Evolutionary conservation across 148 eudicot genomes (phyloP), one percentile per base, ranked within the genome.

Genomic region (Fagopyrum homotropicum): DNA sequence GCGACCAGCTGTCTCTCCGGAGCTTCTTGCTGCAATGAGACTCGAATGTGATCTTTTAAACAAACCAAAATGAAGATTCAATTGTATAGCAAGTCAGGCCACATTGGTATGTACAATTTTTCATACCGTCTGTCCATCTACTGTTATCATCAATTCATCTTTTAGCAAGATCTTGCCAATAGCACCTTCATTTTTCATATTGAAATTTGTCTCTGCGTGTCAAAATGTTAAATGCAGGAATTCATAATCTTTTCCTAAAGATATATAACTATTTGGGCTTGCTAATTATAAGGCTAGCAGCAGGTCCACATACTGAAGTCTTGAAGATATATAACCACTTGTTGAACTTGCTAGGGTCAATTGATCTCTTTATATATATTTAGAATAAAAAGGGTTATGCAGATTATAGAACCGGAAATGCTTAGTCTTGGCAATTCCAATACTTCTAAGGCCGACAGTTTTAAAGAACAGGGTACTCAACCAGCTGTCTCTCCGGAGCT

Each of bases 1-100:
- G n/a, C n/a, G n/a, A n/a, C n/a, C n/a, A n/a, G n/a, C n/a, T 17
- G 80, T 90, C 43, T 89, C 97, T 79, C 91, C 89, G 1, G 97
- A 90, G 86, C 88, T 95, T 59, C 51, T 92, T 71, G 89, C 87
- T 75, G 99, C 99, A 16, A 92, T 95, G 84, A 88, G 87, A 85
- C 80, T 88, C 72, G 99, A 92, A 82, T 90, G 97, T 81, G 97
- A 96, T 40, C 83, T 92, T 71, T 46, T 52, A 64, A 35, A 40
- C 7, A 40, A 64, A 12, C 44, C 46, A 35, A 64, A 40, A 64
- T 64, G 70, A 64, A 64, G 70, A 35, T 35, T 30, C 17, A 30
- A 30, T 9, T 61, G 44, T 30, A 44, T 11, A 29, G 4, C 43
- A 26, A 0, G 7, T 14, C n/a, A 64, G 45, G 45, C 45, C 45